Evolutionary conservation across 345 rosid genomes (phyloP).

Genomic region (Pugionium cornutum): DNA sequence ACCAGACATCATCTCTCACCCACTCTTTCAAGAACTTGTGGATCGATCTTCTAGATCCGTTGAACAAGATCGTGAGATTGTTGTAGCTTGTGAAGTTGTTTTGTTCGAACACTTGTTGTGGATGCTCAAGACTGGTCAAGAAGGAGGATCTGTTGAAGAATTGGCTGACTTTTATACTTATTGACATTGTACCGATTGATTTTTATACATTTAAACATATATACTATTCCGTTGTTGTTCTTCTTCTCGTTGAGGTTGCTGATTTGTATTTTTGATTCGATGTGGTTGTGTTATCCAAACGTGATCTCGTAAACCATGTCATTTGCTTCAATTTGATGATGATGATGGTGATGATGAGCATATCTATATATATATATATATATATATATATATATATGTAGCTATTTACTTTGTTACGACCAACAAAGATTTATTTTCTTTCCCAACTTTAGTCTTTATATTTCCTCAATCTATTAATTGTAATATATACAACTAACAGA

Average conservation of each 20-base stretch:
- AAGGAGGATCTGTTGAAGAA: constrained; percentile 43
- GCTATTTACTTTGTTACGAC: constrained; percentile 26
- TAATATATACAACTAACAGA: neutral
- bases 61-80: constrained; percentile 44
- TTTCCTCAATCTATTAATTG: too few species aligned
- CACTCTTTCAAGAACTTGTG: constrained; percentile 73
- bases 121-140: constrained; percentile 65
- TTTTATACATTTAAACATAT: constrained; percentile 13
- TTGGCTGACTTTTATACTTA: constrained; percentile 67
- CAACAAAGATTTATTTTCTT: constrained; percentile 4
- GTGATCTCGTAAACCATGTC: constrained; percentile 42
- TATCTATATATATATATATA: constrained; percentile 20
- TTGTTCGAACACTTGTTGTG: constrained; percentile 92
- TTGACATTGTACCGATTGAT: constrained; percentile 30
- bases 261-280: constrained; percentile 26
- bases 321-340: constrained; percentile 35
- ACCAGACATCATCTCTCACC: constrained; percentile 61
- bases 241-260: neutral
- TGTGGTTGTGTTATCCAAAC: constrained; percentile 36
- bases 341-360: constrained; percentile 10
- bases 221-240: constrained; percentile 6
- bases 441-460: neutral
- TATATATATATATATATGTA: constrained; percentile 32
- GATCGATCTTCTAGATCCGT: constrained; percentile 51
- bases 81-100: constrained; percentile 84